A percentile compares a stretch with the other conserved stretches of the same genome.
Conservation (phyloP, 2,329 filamentous ascomycete species). For the Cladophialophora psammophila region DNA sequence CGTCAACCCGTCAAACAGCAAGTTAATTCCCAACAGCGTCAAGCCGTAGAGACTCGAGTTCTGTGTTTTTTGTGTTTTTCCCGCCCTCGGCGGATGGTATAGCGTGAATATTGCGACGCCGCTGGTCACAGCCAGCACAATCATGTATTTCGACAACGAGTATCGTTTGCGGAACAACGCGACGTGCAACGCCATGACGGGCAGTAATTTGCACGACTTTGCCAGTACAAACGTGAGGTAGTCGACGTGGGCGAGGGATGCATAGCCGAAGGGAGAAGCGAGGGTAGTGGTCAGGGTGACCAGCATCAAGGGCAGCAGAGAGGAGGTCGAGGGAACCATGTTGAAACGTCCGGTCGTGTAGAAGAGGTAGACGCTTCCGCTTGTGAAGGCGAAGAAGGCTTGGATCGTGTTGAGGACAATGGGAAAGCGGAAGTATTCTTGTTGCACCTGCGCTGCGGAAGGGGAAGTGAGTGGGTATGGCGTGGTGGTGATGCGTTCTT, state of each 20-base stretch:
- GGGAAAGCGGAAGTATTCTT: conserved; percentile 86
- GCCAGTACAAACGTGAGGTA: conserved; percentile 98
- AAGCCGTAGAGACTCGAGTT: conserved; percentile 71
- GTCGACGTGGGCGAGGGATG: conserved; percentile 89
- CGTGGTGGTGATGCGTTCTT: conserved; percentile 97
- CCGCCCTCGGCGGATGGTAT: conserved; percentile 70
- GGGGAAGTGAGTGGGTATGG: conserved; percentile 62
- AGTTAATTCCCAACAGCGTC: conserved; percentile 82
- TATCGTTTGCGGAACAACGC: conserved; percentile 88
- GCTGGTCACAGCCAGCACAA: conserved; percentile 86
- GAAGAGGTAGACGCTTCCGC: conserved; percentile 81
- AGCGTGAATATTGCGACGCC: conserved; percentile 96
- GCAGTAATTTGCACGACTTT: conserved; percentile 97
- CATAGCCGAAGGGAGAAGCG: conserved; percentile 94
- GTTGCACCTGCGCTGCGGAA: conserved; percentile 53
- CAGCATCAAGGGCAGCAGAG: conserved; percentile 79
- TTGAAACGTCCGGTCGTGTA: conserved; percentile 63
- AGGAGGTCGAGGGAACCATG: conserved; percentile 78
- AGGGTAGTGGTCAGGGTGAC: conserved; percentile 88
- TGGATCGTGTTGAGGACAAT: conserved; percentile 97
- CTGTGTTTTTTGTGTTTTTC: conserved; percentile 58
- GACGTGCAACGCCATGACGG: conserved; percentile 96
- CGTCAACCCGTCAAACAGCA: conserved; percentile 93
- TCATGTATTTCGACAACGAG: conserved; percentile 94
- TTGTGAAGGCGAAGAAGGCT: conserved; percentile 83